Conservation (phyloP, 805 yeast genomes). For the Ogataea pini region DNA sequence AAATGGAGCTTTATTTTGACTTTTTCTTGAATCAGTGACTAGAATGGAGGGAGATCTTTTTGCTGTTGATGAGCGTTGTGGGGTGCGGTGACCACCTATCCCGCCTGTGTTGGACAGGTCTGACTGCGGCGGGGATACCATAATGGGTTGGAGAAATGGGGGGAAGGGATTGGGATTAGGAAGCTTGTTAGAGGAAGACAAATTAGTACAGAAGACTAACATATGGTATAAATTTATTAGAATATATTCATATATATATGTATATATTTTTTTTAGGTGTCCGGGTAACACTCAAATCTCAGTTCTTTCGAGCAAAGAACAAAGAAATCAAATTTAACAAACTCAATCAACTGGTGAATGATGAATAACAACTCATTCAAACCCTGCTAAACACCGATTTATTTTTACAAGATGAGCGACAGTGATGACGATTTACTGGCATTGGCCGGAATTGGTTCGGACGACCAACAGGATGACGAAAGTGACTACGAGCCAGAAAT, state of each 20-base stretch:
- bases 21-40: constrained; percentile 83
- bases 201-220: too few species aligned
- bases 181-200: too few species aligned
- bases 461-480: constrained; percentile 38
- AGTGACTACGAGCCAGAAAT: constrained; percentile 40
- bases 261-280: background rate
- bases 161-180: too few species aligned
- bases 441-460: constrained; percentile 79
- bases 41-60: constrained; percentile 90
- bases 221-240: too few species aligned
- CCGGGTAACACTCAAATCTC: background rate
- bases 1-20: constrained; percentile 65
- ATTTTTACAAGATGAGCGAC: constrained; percentile 86
- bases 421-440: constrained; percentile 96
- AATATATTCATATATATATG: too few species aligned
- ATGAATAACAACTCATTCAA: too few species aligned
- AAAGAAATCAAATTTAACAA: background rate
- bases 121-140: background rate
- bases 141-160: too few species aligned
- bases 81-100: background rate
- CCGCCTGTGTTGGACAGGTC: background rate
- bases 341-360: too few species aligned
- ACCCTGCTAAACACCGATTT: too few species aligned
- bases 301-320: background rate
- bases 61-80: constrained; percentile 47